Percentiles rank a stretch among this genome's conserved stretches.
These are phyloP conservation scores for Verticillium zaregamsianum DNA, from an alignment of 2,329 filamentous ascomycete genomes.

Conservation along the genomic window DNA sequence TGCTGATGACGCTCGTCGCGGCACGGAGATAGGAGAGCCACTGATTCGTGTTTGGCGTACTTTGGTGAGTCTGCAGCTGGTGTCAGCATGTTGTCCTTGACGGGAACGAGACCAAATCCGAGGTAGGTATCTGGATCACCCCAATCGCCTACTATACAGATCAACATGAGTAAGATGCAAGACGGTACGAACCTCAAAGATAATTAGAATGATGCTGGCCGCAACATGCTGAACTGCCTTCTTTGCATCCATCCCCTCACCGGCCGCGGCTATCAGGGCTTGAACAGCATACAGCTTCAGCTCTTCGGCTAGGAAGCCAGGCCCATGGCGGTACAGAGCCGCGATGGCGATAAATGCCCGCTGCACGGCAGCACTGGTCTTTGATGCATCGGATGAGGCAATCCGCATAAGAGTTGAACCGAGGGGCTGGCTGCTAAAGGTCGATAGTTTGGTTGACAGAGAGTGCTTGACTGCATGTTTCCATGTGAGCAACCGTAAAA, in stretches of 20 bases:
- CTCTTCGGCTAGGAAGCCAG: slow-evolving; percentile 14
- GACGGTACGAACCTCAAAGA: slow-evolving; percentile 19
- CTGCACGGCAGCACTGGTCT: slow-evolving; percentile 15
- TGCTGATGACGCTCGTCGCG: slow-evolving; percentile 14
- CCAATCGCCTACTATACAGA: too few relatives aligned
- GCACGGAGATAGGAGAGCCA: slow-evolving; percentile 23
- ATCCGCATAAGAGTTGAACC: slow-evolving; percentile 20
- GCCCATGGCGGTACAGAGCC: slow-evolving; percentile 17
- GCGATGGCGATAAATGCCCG: slow-evolving; percentile 20
- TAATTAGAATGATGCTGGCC: slow-evolving; percentile 21
- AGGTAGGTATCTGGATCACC: too few relatives aligned
- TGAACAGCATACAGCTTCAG: slow-evolving; percentile 20
- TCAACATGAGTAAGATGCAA: not conserved
- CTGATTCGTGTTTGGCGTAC: slow-evolving; percentile 19
- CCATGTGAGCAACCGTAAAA: not conserved
- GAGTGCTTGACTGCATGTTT: not conserved
- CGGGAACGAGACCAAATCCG: too few relatives aligned
- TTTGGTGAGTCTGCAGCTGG: slow-evolving; percentile 14
- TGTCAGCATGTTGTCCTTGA: not conserved
- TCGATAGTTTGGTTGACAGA: slow-evolving; percentile 3
- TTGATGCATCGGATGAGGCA: slow-evolving; percentile 14
- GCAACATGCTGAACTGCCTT: slow-evolving; percentile 22
- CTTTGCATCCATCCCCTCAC: slow-evolving; percentile 9
- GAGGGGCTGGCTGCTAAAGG: slow-evolving; percentile 11
- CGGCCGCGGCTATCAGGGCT: slow-evolving; percentile 15